A percentile compares a stretch with the other conserved stretches of the same genome.
Evolutionary conservation across 257 asterid genomes (phyloP).

Genomic region (Handroanthus guayacan): DNA sequence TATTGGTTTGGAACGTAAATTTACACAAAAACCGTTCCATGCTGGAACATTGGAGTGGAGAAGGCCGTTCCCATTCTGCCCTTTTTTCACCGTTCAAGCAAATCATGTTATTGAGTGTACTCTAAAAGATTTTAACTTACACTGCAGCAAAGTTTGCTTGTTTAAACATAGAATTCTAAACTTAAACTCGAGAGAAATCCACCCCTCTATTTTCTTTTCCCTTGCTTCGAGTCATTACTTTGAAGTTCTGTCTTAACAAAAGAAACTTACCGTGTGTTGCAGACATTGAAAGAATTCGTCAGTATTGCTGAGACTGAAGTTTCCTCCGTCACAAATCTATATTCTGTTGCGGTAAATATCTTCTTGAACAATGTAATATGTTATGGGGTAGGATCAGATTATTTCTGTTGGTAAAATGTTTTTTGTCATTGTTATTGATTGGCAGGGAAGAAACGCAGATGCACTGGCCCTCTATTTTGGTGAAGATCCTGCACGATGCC

Average conservation of each 20-base stretch:
- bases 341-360: conserved; percentile 83
- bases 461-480: conserved; percentile 94
- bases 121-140: not conserved
- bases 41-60: too few species aligned
- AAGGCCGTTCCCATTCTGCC: too few species aligned
- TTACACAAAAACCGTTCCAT: too few species aligned
- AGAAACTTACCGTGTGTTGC: conserved; percentile 41
- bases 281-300: conserved; percentile 85
- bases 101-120: not conserved
- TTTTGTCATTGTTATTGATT: conserved; percentile 35
- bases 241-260: conserved; percentile 29
- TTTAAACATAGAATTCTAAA: conserved; percentile 1
- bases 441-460: conserved; percentile 98
- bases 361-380: conserved; percentile 23
- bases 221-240: conserved; percentile 1
- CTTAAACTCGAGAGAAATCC: conserved; percentile 11
- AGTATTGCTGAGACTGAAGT: conserved; percentile 85
- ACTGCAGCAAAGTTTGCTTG: conserved; percentile 15
- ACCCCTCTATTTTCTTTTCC: not conserved
- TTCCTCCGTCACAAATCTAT: conserved; percentile 70
- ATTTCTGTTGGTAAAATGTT: conserved; percentile 21
- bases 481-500: conserved; percentile 95
- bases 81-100: too few species aligned
- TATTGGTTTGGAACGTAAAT: too few species aligned
- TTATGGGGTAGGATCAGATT: conserved; percentile 23